Evolutionary conservation across 495 filamentous ascomycete species (phyloP), one percentile per base, ranked within the genome.

Genomic region (Penicillium psychrofluorescens): DNA sequence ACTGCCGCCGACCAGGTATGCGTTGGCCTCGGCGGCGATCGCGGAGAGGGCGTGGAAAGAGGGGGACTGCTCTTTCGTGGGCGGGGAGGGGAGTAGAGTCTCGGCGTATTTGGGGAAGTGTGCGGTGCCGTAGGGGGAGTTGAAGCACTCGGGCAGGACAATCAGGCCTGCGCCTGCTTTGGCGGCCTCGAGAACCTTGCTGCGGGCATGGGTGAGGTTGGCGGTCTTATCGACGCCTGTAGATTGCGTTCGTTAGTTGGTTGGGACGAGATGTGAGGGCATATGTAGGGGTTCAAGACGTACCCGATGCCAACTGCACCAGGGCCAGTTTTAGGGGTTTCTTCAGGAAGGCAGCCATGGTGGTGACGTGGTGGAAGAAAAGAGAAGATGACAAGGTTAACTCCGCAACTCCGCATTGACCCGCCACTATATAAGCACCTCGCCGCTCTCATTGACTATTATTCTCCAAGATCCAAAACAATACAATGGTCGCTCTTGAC

Each of bases 71-170:
- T 78, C 72, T 40, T 74, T 60, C 10, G 85, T 73, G 0, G 88
- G 88, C 6, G 88, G 86, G 0, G 82, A 85, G 1, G 87, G 86
- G 8, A 88, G 80, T 3, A 97, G 80, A 0, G 78, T 81, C 62
- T 98, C 92, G 50, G 92, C 90, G 59, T 96, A 96, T 44, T 82
- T 77, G 27, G 90, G 86, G 71, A 98, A 97, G 74, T 81, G 86
- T 54, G 88, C 77, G 45, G 81, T 87, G 50, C 90, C 90, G 69
- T 95, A 95, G n/a, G 90, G 90, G 10, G 84, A 90, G 75, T 96
- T 96, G 80, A 96, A 96, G 76, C 90, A 96, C 70, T 96, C 90
- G 12, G 79, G 80, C 22, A 83, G 66, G 14, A 79, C 62, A 10
- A 78, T 76, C 32, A 78, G 58, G n/a, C 65, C 63, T 36, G 92